Base-by-base conservation (phyloP, 768 basidiomycete species). In the Lactarius evosmus region DNA sequence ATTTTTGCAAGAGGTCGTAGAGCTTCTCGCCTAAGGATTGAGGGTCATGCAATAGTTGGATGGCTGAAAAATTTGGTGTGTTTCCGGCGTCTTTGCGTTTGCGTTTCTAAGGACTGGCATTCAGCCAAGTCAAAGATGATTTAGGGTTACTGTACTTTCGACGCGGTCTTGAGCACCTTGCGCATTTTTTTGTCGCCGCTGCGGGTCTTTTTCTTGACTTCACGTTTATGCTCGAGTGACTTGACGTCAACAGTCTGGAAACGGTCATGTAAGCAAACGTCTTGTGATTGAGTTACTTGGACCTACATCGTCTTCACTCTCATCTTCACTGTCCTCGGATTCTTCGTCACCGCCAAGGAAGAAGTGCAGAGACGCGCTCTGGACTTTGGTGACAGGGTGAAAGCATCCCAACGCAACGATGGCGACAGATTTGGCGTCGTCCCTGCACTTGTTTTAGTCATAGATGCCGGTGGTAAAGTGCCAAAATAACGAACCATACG, bases 1-100 rank as follows among this genome's bases (percentile, higher is more conserved):
- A 86, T 50, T 80, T 82, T 69, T 85, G 85, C 46, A 99, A 78
- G 57, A 84, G 82, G 69, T 94, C 89, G 72, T 93, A 97, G 0
- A 99, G 82, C 74, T 91, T 95, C 76, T 99, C 97, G 30, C 86
- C 88, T 72, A 98, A 98, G 0, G 89, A 90, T 74, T 99, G 96
- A 2, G 97, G 94, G 72, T 99, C 97, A 69, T 95, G 85, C 52
- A 99, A 81, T 17, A 98, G 84, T 70, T 97, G 91, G 36, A 98
- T 77, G 29, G 95, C 96, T 2, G 95, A 88, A 72, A 98, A 98
- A 73, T 98, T 98, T 7, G 87, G 76, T 5, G 74, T 74, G 70
- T 70, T 51, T 70, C 51, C 61, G 69, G 65, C 69, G 69, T 65
- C 60, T 60, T 66, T 69, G 29, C 51, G 50, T 73, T 62, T 66